These are phyloP conservation scores for Trametes cinnabarina DNA, from an alignment of 768 basidiomycete species.

Conservation along the genomic window DNA sequence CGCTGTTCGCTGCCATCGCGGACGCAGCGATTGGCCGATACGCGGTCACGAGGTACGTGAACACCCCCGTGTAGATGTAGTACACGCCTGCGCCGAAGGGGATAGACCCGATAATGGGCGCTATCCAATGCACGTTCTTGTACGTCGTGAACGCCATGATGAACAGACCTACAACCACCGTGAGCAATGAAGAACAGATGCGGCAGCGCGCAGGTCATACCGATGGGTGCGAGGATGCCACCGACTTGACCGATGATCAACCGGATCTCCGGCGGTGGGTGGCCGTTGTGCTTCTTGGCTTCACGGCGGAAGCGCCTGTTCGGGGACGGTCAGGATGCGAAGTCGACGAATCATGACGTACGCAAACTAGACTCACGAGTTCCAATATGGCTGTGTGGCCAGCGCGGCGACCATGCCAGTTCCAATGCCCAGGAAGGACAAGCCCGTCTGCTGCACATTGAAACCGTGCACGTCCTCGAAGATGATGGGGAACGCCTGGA, in stretches of 20 bases:
- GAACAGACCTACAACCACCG: conserved; percentile 39
- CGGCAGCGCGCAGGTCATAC: conserved; percentile 7
- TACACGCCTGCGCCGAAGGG: conserved; percentile 55
- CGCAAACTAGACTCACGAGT: conserved; percentile 29
- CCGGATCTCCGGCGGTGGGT: conserved; percentile 62
- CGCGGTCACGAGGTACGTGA: conserved; percentile 55
- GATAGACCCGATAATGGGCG: conserved; percentile 42
- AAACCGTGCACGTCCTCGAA: conserved; percentile 49
- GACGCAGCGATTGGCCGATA: conserved; percentile 54
- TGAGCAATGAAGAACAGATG: conserved; percentile 27
- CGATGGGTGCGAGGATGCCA: conserved; percentile 55
- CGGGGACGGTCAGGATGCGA: not conserved
- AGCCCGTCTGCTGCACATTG: conserved; percentile 48
- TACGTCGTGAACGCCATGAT: conserved; percentile 58
- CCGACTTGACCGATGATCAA: conserved; percentile 68
- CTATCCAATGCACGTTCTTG: conserved; percentile 45
- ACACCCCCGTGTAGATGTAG: conserved; percentile 68
- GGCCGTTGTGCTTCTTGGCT: conserved; percentile 39
- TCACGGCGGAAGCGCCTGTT: conserved; percentile 33
- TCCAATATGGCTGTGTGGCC: conserved; percentile 47
- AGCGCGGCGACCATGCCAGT: conserved; percentile 42
- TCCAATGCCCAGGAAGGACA: conserved; percentile 52
- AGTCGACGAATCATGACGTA: too few relatives aligned
- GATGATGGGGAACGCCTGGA: conserved; percentile 59
- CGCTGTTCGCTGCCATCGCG: conserved; percentile 67